These are phyloP conservation scores for Diaporthe citriasiana DNA, from an alignment of 2,329 filamentous ascomycete species.

Conservation along the genomic window DNA sequence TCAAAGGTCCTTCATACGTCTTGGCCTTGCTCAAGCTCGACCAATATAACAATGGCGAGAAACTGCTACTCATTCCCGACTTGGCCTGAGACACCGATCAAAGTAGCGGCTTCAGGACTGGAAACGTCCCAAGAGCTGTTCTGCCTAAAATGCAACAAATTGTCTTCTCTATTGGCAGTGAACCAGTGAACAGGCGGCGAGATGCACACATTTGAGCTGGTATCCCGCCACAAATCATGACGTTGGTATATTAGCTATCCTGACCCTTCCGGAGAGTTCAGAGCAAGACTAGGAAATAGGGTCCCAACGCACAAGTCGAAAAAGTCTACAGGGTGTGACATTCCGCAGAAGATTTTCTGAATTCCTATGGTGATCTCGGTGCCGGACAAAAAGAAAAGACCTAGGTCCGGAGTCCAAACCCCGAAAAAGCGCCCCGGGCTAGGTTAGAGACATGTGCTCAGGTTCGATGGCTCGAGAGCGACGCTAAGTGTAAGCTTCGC, in stretches of 20 bases:
- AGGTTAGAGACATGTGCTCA: constrained; percentile 9
- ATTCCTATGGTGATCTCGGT: not conserved
- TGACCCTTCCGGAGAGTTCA: not conserved
- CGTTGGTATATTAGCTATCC: not conserved
- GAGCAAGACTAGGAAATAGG: not conserved
- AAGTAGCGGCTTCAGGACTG: not conserved
- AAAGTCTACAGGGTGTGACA: not conserved
- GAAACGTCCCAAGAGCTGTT: not conserved
- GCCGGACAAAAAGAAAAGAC: not conserved
- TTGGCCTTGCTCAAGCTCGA: not conserved
- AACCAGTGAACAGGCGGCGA: not conserved
- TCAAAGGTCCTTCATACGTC: not conserved
- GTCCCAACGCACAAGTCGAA: not conserved
- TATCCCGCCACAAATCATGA: not conserved
- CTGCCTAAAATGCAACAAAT: not conserved
- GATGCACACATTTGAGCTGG: too few relatives aligned
- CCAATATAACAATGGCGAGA: not conserved
- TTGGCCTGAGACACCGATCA: too few relatives aligned
- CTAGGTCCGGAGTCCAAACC: not conserved
- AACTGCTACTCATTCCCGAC: not conserved
- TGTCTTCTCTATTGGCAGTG: too few relatives aligned
- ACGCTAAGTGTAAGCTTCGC: not conserved
- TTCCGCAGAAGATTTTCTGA: not conserved
- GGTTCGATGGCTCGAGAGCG: constrained; percentile 4
- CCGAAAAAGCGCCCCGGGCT: not conserved